Conservation (phyloP, 1,139 yeast genomes). For the Kodamaea sp. region DNA sequence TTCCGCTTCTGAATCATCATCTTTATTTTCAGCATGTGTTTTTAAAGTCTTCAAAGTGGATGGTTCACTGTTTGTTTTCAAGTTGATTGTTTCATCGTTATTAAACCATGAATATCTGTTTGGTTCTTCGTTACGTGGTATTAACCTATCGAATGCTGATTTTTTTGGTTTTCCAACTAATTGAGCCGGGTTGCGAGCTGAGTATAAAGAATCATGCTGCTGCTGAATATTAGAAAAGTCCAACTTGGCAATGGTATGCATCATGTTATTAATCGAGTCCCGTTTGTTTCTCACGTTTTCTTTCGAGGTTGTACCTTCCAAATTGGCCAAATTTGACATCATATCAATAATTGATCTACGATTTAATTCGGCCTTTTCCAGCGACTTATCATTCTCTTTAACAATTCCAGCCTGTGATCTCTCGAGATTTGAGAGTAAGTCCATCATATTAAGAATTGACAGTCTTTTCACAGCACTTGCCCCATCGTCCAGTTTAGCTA, state of each 20-base stretch:
- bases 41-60: too few species aligned
- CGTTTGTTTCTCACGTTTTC: conserved; percentile 11
- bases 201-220: too few species aligned
- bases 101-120: conserved; percentile 36
- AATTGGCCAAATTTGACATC: conserved; percentile 17
- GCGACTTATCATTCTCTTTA: conserved; percentile 10
- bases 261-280: conserved; percentile 15
- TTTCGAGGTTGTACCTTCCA: conserved; percentile 8
- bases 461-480: conserved; percentile 6
- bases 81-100: conserved; percentile 27
- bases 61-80: conserved; percentile 9
- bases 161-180: background rate
- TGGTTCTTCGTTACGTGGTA: background rate
- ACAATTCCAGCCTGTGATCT: conserved; percentile 11
- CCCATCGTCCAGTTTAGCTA: conserved; percentile 5
- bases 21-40: conserved; percentile 7
- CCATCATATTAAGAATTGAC: conserved; percentile 20
- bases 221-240: conserved; percentile 8
- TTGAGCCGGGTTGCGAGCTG: too few species aligned
- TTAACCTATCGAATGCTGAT: conserved; percentile 2
- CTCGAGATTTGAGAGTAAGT: conserved; percentile 16
- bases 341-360: conserved; percentile 25
- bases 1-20: conserved; percentile 11
- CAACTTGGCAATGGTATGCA: conserved; percentile 15
- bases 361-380: conserved; percentile 14